Base-by-base conservation (phyloP, 306 rosid species). In the Vigna trinervia region DNA sequence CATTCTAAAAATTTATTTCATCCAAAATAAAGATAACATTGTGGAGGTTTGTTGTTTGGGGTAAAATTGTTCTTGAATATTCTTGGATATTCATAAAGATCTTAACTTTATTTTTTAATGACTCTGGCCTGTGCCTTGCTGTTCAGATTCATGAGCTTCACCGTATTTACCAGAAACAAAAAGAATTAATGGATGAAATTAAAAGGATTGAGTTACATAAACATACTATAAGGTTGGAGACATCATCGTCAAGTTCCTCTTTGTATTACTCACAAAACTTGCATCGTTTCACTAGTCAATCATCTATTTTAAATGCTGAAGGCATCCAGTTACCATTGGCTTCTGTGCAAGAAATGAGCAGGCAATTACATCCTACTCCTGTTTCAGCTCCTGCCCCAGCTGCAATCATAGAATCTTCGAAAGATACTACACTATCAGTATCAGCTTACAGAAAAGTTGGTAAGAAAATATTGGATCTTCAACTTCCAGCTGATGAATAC, bases 121-220 rank as follows among this genome's bases (percentile, higher is more conserved):
- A 53, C 48, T 66, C 64, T 78, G 46, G 74, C 74, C 19, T 62
- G 23, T 65, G 15, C 61, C 60, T 76, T 76, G 65, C 75, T 66
- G 46, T 84, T 82, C 91, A 95, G 99, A 78, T 92, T 85, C 85
- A 74, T 54, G 97, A 89, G 79, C 97, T 95, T 57, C 99, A 95
- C 83, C 92, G 87, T 30, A 85, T 95, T 73, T 95, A 95, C 79
- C 47, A 73, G 75, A 88, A 86, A 84, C 97, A 95, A 80, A 92
- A 75, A 83, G 90, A 89, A 70, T 71, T 92, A 61, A 92, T 89
- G 93, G 82, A 78, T 69, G 96, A 84, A 82, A 20, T 88, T 23
- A 84, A 76, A 66, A 79, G 78, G 83, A 87, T 68, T 77, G 88
- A 89, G 78, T 83, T 82, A 1, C 57, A 45, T 36, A 81, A 75